A percentile compares a stretch with the other conserved stretches of the same genome.
Evolutionary conservation across 2,329 filamentous ascomycete species (phyloP).

Genomic region (Coniochaeta sp.): DNA sequence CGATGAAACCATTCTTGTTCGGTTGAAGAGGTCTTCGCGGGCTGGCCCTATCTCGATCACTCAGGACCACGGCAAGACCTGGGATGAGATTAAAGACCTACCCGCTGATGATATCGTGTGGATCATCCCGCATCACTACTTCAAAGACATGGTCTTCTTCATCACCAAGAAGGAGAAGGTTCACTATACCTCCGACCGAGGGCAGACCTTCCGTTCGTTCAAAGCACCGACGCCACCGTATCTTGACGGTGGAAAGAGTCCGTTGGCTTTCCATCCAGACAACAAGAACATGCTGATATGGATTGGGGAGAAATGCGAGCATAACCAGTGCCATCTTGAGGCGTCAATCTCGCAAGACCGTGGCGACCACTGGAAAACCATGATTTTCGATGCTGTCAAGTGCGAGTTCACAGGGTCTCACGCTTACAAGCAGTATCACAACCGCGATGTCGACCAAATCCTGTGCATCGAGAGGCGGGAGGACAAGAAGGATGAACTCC

Average conservation of each 20-base stretch:
- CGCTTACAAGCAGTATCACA: slow-evolving; percentile 35
- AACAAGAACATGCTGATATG: slow-evolving; percentile 88
- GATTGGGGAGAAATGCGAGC: slow-evolving; percentile 67
- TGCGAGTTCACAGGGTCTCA: slow-evolving; percentile 78
- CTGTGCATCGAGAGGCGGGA: slow-evolving; percentile 59
- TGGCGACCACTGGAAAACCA: slow-evolving; percentile 69
- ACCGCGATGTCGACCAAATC: slow-evolving; percentile 44
- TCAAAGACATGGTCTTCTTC: slow-evolving; percentile 83
- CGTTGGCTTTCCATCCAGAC: slow-evolving; percentile 74
- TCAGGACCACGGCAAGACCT: slow-evolving; percentile 81
- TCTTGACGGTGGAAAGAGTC: slow-evolving; percentile 21
- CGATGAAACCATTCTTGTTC: slow-evolving; percentile 65
- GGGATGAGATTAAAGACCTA: slow-evolving; percentile 57
- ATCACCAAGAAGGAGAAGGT: slow-evolving; percentile 60
- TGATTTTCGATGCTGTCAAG: slow-evolving; percentile 66
- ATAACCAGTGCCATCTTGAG: slow-evolving; percentile 57
- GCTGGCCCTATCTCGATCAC: slow-evolving; percentile 62
- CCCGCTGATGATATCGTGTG: slow-evolving; percentile 59
- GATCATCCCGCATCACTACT: slow-evolving; percentile 72
- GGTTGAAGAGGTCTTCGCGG: slow-evolving; percentile 22
- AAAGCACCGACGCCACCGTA: slow-evolving; percentile 52
- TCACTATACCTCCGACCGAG: slow-evolving; percentile 76
- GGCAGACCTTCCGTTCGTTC: slow-evolving; percentile 66
- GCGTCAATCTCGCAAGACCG: slow-evolving; percentile 75
- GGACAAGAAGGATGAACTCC: slow-evolving; percentile 52